A percentile compares a stretch with the other conserved stretches of the same genome.
These are phyloP conservation scores for Fermentozyma sake DNA, from an alignment of 1,139 yeast genomes.

Conservation along the genomic window DNA sequence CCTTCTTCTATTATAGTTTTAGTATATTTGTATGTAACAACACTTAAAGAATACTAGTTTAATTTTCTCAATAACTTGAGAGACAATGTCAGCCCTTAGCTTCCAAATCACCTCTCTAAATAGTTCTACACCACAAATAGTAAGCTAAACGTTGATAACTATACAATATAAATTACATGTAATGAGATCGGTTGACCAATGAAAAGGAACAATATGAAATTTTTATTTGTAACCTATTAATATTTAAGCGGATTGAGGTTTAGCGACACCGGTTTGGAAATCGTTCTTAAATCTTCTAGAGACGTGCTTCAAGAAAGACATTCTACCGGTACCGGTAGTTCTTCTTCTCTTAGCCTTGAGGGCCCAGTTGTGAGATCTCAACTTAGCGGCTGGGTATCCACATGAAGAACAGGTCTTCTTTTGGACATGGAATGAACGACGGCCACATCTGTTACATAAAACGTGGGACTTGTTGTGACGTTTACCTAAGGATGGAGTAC, in stretches of 20 bases:
- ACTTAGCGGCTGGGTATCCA: slow-evolving; percentile 99
- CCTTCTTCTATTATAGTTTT: too few relatives aligned
- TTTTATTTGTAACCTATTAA: too few relatives aligned
- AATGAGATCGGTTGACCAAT: too few relatives aligned
- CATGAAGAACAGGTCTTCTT: slow-evolving; percentile 98
- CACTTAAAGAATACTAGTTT: too few relatives aligned
- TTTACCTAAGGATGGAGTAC: slow-evolving; percentile 99
- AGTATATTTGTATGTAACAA: too few relatives aligned
- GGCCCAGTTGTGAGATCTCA: slow-evolving; percentile 99
- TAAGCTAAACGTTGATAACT: too few relatives aligned
- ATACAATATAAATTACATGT: too few relatives aligned
- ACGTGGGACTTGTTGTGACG: slow-evolving; percentile 99
- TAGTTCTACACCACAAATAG: too few relatives aligned
- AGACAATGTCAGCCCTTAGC: too few relatives aligned
- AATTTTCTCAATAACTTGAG: too few relatives aligned
- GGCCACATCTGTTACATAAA: slow-evolving; percentile 99
- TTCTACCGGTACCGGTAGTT: slow-evolving; percentile 99
- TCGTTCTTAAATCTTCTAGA: slow-evolving; percentile 98
- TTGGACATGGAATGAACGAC: slow-evolving; percentile 98
- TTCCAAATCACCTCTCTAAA: too few relatives aligned
- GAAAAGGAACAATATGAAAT: too few relatives aligned
- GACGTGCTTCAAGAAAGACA: slow-evolving; percentile 96
- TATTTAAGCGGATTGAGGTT: slow-evolving; percentile 46
- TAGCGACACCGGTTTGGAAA: slow-evolving; percentile 88
- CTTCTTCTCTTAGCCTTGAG: slow-evolving; percentile 99